Base-by-base conservation (phyloP, 1,284 basidiomycete species). In the Lentinula novae-zelandiae region DNA sequence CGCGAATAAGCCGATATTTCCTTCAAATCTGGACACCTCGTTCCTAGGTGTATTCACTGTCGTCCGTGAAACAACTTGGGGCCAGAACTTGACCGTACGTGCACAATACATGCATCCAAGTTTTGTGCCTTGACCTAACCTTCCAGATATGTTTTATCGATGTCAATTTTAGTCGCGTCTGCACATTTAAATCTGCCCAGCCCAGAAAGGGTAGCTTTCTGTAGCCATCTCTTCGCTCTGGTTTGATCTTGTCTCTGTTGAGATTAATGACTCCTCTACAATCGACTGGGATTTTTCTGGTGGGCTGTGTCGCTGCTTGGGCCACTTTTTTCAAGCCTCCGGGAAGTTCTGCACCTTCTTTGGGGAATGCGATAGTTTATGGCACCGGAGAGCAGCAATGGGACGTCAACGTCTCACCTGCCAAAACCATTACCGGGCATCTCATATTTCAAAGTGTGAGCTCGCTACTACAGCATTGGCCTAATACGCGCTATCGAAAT, bases 401-500 rank as follows among this genome's bases (percentile, higher is more conserved):
- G 64, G 53, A 65, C 46, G 9, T 66, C 22, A 36, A 57, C 42
- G 38, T 48, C 13, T 39, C 55, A n/a, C 65, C 61, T 13, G 53
- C 53, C 20, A 51, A 59, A 17, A 57, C 60, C 49, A 64, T 66
- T 22, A 76, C 75, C 0, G 69, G 67, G 4, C 66, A 76, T 54
- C 65, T 76, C 7, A 66, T 77, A 13, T 77, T 77, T 53, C 68
- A 69, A 52, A 72, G 69, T 20, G 69, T 73, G 4, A 69, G 63
- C 59, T 70, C 71, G 5, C 60, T 77, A 20, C 65, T 81, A 10
- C 76, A 80, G 53, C 75, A 75, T 49, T 80, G 78, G 79, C 77
- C 78, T 2, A 81, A 81, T 56, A 74, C 75, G 1, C 70, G 72
- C 5, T 75, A 74, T 64, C 73, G 74, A 58, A 78, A 78, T 64